These are phyloP conservation scores for Vitis hybrid DNA, from an alignment of 177 flowering plant genomes.

Conservation along the genomic window DNA sequence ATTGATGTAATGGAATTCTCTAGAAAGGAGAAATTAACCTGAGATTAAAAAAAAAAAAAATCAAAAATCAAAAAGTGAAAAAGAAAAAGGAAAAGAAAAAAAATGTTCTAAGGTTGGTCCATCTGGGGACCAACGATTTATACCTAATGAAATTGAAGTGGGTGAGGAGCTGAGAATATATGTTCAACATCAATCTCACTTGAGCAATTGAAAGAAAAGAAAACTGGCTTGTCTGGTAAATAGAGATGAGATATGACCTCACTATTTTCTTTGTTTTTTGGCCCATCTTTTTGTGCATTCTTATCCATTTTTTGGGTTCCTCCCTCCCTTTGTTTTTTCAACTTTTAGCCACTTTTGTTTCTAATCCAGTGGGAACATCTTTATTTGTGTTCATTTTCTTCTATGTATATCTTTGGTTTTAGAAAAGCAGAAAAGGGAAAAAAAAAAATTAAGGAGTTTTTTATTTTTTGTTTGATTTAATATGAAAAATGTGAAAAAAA, in stretches of 20 bases:
- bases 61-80: not conserved
- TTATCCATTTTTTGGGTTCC: not conserved
- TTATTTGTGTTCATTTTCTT: too few species aligned
- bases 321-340: not conserved
- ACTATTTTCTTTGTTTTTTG: not conserved
- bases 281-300: not conserved
- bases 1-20: too few species aligned
- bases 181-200: constrained; percentile 23
- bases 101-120: not conserved
- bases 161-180: constrained; percentile 1
- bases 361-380: too few species aligned
- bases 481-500: too few species aligned
- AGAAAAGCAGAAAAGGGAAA: too few species aligned
- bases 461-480: too few species aligned
- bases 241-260: constrained; percentile 12
- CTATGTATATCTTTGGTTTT: too few species aligned
- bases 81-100: not conserved
- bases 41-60: too few species aligned
- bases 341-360: too few species aligned
- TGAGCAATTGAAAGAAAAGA: not conserved
- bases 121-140: constrained; percentile 2
- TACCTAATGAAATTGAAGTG: not conserved
- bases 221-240: constrained; percentile 15
- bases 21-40: too few species aligned
- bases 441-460: too few species aligned